Conservation (phyloP, 331 rosid species). For the Stylosanthes scabra region DNA sequence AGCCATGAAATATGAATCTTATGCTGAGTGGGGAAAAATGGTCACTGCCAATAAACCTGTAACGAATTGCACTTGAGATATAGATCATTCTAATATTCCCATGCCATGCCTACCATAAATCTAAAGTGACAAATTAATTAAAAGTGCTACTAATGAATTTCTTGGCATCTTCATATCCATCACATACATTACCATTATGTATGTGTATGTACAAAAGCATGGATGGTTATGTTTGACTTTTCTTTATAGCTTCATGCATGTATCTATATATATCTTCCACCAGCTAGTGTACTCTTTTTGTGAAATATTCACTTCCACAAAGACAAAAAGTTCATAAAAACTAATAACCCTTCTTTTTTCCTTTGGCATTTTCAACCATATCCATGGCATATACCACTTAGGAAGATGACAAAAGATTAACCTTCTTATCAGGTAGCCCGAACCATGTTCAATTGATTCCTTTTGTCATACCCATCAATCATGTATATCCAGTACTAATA, state of each 20-base stretch:
- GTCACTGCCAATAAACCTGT: neutral
- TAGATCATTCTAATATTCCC: constrained; percentile 29
- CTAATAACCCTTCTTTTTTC: too few relatives aligned
- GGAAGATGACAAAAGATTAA: neutral
- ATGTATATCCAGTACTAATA: neutral
- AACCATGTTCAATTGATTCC: neutral
- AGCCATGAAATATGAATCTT: constrained; percentile 24
- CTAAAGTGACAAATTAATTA: constrained; percentile 27
- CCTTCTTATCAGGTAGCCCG: neutral
- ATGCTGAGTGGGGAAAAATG: constrained; percentile 6
- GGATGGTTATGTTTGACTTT: constrained; percentile 1
- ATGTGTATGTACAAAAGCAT: neutral
- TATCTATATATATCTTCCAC: neutral
- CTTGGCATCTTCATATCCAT: too few relatives aligned
- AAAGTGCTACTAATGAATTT: neutral
- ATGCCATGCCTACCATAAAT: constrained; percentile 12
- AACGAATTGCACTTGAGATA: constrained; percentile 27
- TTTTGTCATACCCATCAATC: neutral
- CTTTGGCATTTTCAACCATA: neutral
- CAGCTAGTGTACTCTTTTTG: neutral
- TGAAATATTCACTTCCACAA: constrained; percentile 33
- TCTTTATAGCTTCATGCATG: neutral
- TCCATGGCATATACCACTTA: neutral
- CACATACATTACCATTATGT: too few relatives aligned
- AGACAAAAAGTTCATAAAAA: constrained; percentile 25